Conservation (phyloP, 768 basidiomycete species). For the Boletus tylopilopsis region DNA sequence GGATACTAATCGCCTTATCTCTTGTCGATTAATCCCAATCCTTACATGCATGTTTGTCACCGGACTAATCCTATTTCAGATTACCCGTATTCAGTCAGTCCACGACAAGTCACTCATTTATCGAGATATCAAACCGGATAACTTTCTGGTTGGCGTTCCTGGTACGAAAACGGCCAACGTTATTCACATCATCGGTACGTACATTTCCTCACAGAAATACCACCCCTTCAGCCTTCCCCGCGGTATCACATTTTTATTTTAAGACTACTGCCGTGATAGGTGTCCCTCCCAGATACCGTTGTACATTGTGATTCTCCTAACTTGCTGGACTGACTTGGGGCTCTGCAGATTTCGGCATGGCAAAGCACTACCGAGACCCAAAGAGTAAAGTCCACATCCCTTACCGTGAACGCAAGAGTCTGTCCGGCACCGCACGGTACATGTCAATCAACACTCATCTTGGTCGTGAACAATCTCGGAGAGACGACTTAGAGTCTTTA, state of each 20-base stretch:
- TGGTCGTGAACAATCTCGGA: conserved; percentile 89
- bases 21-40: conserved; percentile 7
- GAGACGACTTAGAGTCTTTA: conserved; percentile 94
- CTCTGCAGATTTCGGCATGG: conserved; percentile 92
- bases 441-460: conserved; percentile 99
- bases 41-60: neutral
- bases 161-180: conserved; percentile 86
- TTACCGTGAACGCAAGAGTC: conserved; percentile 96
- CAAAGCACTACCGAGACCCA: conserved; percentile 98
- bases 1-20: neutral
- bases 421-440: conserved; percentile 96
- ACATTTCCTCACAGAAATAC: conserved; percentile 4
- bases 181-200: conserved; percentile 82
- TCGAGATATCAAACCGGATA: conserved; percentile 99
- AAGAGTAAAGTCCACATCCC: conserved; percentile 98
- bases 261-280: neutral
- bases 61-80: conserved; percentile 43
- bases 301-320: neutral
- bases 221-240: conserved; percentile 4
- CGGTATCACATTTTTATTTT: neutral
- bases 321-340: conserved; percentile 6
- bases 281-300: neutral
- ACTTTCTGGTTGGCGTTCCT: conserved; percentile 95
- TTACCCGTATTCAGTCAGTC: conserved; percentile 93
- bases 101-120: conserved; percentile 99